phyloP scores from a whole-genome alignment of 1,284 basidiomycete species.

The Thecaphora frezii region DNA sequence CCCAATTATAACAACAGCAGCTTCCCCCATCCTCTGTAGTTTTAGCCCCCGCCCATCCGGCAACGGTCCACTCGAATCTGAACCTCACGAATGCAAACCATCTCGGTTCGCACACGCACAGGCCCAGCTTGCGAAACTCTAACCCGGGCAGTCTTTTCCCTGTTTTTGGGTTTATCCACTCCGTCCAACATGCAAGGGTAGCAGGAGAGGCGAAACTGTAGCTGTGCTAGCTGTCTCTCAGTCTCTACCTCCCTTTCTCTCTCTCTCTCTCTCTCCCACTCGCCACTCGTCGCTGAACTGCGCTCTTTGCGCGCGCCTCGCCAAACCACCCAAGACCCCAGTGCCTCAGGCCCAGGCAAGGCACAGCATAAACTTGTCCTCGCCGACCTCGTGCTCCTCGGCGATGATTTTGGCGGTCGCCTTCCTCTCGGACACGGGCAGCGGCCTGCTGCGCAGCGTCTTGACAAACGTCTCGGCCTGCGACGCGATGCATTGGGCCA shows the following conservation, averaged over 20 bases:
- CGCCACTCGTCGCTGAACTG: too few species aligned
- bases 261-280: not conserved
- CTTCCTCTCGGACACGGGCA: constrained; percentile 53
- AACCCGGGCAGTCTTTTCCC: too few species aligned
- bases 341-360: constrained; percentile 45
- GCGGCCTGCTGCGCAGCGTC: constrained; percentile 68
- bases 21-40: too few species aligned
- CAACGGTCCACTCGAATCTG: too few species aligned
- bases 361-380: constrained; percentile 70
- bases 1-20: too few species aligned
- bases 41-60: too few species aligned
- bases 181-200: too few species aligned
- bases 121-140: too few species aligned
- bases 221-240: not conserved
- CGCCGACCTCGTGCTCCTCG: constrained; percentile 84
- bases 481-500: constrained; percentile 72
- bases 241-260: constrained; percentile 1
- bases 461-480: constrained; percentile 74
- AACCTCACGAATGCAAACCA: too few species aligned
- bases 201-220: too few species aligned
- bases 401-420: constrained; percentile 67
- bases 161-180: too few species aligned
- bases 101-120: too few species aligned
- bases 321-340: constrained; percentile 1
- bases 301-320: constrained; percentile 1